Evolutionary conservation across 78 protist genomes (phyloP), one percentile per base, ranked within the genome.

Genomic region (Emiliania huxleyi): DNA sequence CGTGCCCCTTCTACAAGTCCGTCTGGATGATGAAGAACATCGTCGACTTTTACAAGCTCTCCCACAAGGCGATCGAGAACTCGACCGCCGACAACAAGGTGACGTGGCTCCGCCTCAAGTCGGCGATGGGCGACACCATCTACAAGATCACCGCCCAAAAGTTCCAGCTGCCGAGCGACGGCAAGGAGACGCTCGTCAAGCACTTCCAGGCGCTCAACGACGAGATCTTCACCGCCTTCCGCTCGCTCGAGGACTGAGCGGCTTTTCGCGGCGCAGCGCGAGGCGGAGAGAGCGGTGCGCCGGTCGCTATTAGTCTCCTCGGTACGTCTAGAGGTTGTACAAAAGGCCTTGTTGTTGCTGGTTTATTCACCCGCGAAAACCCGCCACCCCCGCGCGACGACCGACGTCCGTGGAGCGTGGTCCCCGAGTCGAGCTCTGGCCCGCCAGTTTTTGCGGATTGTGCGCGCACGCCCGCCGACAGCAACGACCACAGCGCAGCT

Each of bases 1-100:
- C 56, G 96, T 99, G 99, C 96, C 99, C 99, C 92, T 98, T 99
- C 96, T 98, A 96, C 96, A 99, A 99, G 97, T 97, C 99, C 12
- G 96, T 95, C 49, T 96, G 99, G 97, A 99, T 99, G 99, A 37
- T 98, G 92, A 92, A 96, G 49, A 97, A 97, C 95, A 96, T 98
- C 69, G 94, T 97, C 90, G 48, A 91, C 91, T 98, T 98, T 96
- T 96, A 98, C 96, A 73, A 93, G 22, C 71, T 83, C 29, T 94
- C 98, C 45, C 93, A 93, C 91, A 90, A 89, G 92, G 90, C 97
- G 6, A 95, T 96, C 90, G 97, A 94, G 92, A 48, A 45, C 48
- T 84, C 94, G n/a, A 90, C 95, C 49, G 94, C 90, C 33, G 98
- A 96, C 69, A 85, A 93, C 91, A 96, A 96, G 94, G 93, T 96